Evolutionary conservation across 1,139 yeast genomes (phyloP), one percentile per base, ranked within the genome.

Genomic region (Blastobotrys indianensis): DNA sequence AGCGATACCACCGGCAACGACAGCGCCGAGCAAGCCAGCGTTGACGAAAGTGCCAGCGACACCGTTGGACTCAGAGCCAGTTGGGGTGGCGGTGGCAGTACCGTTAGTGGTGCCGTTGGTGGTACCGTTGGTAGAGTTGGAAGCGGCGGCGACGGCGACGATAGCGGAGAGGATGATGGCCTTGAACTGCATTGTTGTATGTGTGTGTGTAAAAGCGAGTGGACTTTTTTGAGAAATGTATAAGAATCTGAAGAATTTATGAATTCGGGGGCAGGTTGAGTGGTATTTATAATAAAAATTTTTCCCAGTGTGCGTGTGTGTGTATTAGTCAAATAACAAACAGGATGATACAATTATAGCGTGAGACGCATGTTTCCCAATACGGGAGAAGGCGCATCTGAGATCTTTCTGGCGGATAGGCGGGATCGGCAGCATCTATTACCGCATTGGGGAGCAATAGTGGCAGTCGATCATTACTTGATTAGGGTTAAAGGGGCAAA

Each of bases 1-100:
- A 64, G 81, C 85, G 61, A 79, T 77, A 69, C 83, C 85, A 60
- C 83, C 85, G 58, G 83, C 85, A 55, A 79, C 80, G 63, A 79
- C 83, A 64, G 83, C 85, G 70, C 83, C 85, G 66, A 79, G 73
- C 61, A 76, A 73, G 69, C 80, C 81, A 59, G 80, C 81, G 67
- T 72, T 70, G 60, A 70, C 66, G 51, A 74, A 70, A 70, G 75
- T 70, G 61, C 69, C 63, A 56, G 67, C 74, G 56, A 78, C 77
- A 59, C 77, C 79, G 68, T 76, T 68, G 48, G 75, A 67, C 52
- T 52, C 61, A 42, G 63, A 56, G 41, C 67, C 55, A 54, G 68
- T 55, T 44, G 65, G 62, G 40, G 65, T 51, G 44, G 65, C 64
- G 56, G 67, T 62, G 32, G 60, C 46, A 53, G 65, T 52, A 35